Evolutionary conservation across 176 grass and related monocot genomes (phyloP), one percentile per base, ranked within the genome.

Genomic region (Stipa capillata): DNA sequence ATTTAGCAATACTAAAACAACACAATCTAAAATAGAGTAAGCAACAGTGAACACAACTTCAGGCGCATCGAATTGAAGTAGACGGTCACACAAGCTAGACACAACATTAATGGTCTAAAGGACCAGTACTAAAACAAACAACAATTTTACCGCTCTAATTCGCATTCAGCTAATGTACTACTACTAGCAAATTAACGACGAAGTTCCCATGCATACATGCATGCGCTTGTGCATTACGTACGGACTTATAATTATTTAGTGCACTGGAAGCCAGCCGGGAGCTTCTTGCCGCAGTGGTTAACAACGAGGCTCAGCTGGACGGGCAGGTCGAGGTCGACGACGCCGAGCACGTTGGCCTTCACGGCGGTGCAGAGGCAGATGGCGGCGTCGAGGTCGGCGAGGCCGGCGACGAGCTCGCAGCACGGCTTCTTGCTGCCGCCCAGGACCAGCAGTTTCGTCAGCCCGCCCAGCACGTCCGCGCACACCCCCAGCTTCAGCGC

Each of bases 261-360:
- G 77, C 90, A 97, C 52, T 80, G 71, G 93, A 90, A 97, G 25
- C 83, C 93, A 53, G 39, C 63, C 0, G 93, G 93, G 55, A 92
- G 67, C 64, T 87, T 76, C 83, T 80, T 97, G 85, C 82, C 84
- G 77, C 93, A 97, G 76, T 72, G 48, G 72, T 76, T 34, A 60
- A 76, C 13, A 36, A 72, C 60, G 36, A 83, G 1, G 72, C 60
- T 7, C 36, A 83, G 71, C 35, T 75, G 73, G 37, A 60, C 15
- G 24, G 54, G 73, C 13, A 57, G 73, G 52, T 17, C 4, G 25
- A 76, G 14, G 36, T 41, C 54, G 73, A 47, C 39, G 72, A 77
- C 4, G 61, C 82, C 82, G 3, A 84, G 40, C 20, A 84, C 20
- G 49, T 69, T 69, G 82, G 82, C 82, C 23, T 33, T 55, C n/a